Evolutionary conservation across 1,284 basidiomycete species (phyloP), one percentile per base, ranked within the genome.

Genomic region (Sutorius eximius): DNA sequence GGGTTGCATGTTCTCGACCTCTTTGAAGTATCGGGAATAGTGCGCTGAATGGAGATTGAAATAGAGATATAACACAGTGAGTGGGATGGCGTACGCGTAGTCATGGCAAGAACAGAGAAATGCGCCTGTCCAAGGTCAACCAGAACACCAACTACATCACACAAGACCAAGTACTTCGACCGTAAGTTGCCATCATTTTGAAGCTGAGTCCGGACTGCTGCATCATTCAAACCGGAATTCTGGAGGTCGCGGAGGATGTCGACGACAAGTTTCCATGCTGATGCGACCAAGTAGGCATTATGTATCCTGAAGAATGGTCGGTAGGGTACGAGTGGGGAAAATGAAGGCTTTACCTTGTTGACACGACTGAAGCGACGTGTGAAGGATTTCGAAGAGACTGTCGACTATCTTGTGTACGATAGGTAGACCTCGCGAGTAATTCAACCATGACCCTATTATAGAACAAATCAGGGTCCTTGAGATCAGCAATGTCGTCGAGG

Each of bases 231-330:
- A 18, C 84, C 84, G 4, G 76, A 72, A 15, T 77, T 71, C 20
- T 77, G 73, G 45, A 91, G 71, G 29, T 79, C 74, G 43, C 75
- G 75, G 43, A 91, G 70, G 32, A 74, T 75, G 51, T 85, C 77
- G 16, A 78, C 71, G 16, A 87, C 80, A 49, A 90, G 74, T 58
- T 78, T 84, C 89, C 89, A 91, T 4, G 82, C 85, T 12, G 87
- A 83, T 22, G 88, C 85, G 45, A 91, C 75, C 80, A 87, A 82
- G 69, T 89, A 89, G 6, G 82, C 70, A 66, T 91, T 91, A 68
- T 91, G 89, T 50, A 91, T 77, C 68, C 87, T 90, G 52, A 49
- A 32, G 36, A n/a, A 45, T 46, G 38, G 42, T 59, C 22, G 22
- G 50, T 50, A 9, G 30, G 20, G 30, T 22, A 49, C 38, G 11